Conservation (phyloP, 192 early-diverging fungal species). For the Backusella circina region DNA sequence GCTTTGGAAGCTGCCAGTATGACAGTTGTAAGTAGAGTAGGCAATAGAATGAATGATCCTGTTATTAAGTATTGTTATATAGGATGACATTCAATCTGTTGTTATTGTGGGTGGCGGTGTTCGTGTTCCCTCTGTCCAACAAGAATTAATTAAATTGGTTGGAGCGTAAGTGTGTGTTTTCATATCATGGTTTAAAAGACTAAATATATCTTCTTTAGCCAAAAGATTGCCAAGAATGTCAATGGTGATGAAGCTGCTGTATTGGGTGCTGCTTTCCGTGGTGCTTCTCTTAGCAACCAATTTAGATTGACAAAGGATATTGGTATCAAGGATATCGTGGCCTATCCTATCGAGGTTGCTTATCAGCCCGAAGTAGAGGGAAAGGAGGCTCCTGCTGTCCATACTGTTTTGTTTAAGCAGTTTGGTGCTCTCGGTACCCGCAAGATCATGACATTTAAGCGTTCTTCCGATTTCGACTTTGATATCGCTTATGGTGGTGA, state of each 20-base stretch:
- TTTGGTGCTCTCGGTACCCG: conserved; percentile 72
- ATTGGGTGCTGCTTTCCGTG: conserved; percentile 84
- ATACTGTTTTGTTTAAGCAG: conserved; percentile 59
- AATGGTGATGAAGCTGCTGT: conserved; percentile 97
- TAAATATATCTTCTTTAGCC: conserved; percentile 31
- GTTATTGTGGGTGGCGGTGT: conserved; percentile 93
- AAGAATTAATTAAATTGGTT: conserved; percentile 58
- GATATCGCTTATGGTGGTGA: conserved; percentile 53
- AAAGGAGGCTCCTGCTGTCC: conserved; percentile 22
- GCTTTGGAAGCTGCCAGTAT: conserved; percentile 67
- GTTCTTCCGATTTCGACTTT: conserved; percentile 77
- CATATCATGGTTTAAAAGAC: too few species aligned
- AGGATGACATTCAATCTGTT: conserved; percentile 76
- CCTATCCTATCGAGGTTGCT: conserved; percentile 61
- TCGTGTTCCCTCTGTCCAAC: conserved; percentile 85
- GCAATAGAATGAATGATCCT: neutral
- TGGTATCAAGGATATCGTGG: conserved; percentile 79
- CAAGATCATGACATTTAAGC: conserved; percentile 84
- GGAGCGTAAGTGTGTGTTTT: conserved; percentile 52
- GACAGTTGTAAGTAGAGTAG: conserved; percentile 43
- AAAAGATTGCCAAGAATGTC: conserved; percentile 89
- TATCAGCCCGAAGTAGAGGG: conserved; percentile 44
- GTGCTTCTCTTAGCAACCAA: conserved; percentile 78
- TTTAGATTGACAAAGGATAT: conserved; percentile 82
- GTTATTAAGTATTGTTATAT: too few species aligned